phyloP scores from a whole-genome alignment of 1,284 basidiomycete species.

The Naganishia albida region DNA sequence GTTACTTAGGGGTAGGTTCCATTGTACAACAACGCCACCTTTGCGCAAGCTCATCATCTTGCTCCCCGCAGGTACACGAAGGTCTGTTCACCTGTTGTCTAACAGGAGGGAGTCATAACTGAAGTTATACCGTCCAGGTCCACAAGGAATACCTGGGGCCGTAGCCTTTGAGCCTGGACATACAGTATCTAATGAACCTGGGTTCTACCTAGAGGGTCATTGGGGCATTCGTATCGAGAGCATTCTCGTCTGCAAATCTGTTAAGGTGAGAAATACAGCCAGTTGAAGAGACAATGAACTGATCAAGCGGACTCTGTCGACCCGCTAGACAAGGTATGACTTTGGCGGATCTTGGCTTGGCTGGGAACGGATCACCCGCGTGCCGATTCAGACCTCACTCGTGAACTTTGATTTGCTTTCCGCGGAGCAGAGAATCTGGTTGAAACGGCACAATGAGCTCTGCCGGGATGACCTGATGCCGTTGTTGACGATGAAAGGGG shows the following conservation, averaged over 20 bases:
- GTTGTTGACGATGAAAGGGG: slow-evolving; percentile 33
- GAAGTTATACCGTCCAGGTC: slow-evolving; percentile 4
- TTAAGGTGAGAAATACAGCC: slow-evolving; percentile 60
- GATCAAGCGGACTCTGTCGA: not conserved
- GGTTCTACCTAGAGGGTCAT: slow-evolving; percentile 69
- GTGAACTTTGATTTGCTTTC: slow-evolving; percentile 80
- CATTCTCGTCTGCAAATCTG: slow-evolving; percentile 68
- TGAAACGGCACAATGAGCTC: slow-evolving; percentile 88
- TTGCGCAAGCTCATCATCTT: not conserved
- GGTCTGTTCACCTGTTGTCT: slow-evolving; percentile 36
- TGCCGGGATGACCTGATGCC: slow-evolving; percentile 40
- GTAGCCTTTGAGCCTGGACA: slow-evolving; percentile 75
- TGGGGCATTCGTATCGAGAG: slow-evolving; percentile 92
- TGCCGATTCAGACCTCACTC: slow-evolving; percentile 90
- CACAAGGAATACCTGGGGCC: slow-evolving; percentile 37
- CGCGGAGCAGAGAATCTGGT: slow-evolving; percentile 82
- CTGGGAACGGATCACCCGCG: slow-evolving; percentile 85
- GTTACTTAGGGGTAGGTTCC: slow-evolving; percentile 35
- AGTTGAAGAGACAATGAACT: not conserved
- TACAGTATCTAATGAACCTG: slow-evolving; percentile 73
- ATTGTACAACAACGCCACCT: no score
- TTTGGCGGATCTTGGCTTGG: slow-evolving; percentile 78
- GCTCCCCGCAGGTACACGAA: slow-evolving; percentile 45
- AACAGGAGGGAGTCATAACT: not conserved
- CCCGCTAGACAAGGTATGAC: slow-evolving; percentile 64